Base-by-base conservation (phyloP, 345 rosid species). In the Eutrema japonicum region DNA sequence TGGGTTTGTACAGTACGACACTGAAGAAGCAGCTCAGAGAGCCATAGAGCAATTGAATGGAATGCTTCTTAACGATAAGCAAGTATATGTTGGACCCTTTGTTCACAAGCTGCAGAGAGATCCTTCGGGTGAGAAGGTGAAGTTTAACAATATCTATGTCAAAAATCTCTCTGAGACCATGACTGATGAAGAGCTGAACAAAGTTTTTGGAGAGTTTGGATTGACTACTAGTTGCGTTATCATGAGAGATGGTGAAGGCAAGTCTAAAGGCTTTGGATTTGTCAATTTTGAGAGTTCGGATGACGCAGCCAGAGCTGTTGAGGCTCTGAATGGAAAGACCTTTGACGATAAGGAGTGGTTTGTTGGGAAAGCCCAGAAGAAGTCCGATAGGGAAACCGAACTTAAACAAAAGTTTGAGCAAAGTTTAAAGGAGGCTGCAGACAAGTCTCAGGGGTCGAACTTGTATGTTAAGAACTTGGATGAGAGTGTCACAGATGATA, bases 321-420 rank as follows among this genome's bases (percentile, higher is more conserved):
- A 89, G 43, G 87, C 91, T 59, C 82, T 94, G 32, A 91, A 94
- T 73, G 95, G 98, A 29, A 89, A 80, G 74, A 91, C 82, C 62
- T 35, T 84, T 71, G 97, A 94, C 5, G 97, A 89, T 16, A 91
- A 89, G 78, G 98, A 91, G 82, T 89, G 90, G 96, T 94, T 82
- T 80, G 99, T 89, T 58, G 99, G 99, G 35, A 91, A 84, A 83
- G 98, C 98, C 16, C 91, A 88, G 75, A 93, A 91, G 73, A 93
- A 91, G 72, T 85, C 83, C 10, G 97, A 94, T 74, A 92, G 97
- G 78, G 97, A 91, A 79, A 60, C 42, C 0, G 97, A 91, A 69
- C 75, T 90, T 59, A 94, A 85, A 67, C 77, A 68, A 7, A 82
- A 73, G 66, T 89, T 85, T 80, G 96, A 94, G 84, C 99, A 92